Base-by-base conservation (phyloP, 2,329 filamentous ascomycete species). In the Diaporthe sp. region DNA sequence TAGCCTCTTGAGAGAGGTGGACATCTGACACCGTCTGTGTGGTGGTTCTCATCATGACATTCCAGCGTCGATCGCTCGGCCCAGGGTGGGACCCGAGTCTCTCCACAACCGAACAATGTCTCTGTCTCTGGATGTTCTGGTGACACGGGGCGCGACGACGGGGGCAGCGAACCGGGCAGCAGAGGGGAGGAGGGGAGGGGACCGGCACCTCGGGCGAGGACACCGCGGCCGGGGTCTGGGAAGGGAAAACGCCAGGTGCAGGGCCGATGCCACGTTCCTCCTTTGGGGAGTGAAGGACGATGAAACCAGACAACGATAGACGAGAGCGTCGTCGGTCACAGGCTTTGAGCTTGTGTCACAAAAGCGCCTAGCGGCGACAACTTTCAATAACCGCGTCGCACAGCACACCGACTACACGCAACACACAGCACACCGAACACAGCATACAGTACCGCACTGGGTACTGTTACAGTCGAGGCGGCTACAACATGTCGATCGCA, bases 301-400 rank as follows among this genome's bases (percentile, higher is more conserved):
- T 75, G 73, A 75, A 73, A 75, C 73, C 70, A 70, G 63, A 65
- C 70, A 73, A 51, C 44, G 53, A 61, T 58, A 42, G 55, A 63
- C 56, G 55, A 72, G 63, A 56, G 70, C 70, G 10, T 53, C 61
- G 51, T 56, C 42, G 53, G 37, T 51, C 61, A 51, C 63, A 50
- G 50, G 68, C 53, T 55, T 59, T 22, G 68, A 70, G 69, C 69
- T 51, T 59, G 73, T 75, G 68, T 71, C 70, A 72, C 58, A 69
- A 30, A 5, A 8, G n/a, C 53, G 61, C 63, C 51, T 55, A 37
- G 50, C 27, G 63, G 63, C 70, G 42, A 51, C 27, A 12, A 39
- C 61, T 30, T 30, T 37, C 37, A 7, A 25, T 58, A 47, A 37
- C 37, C 10, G 22, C 8, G 30, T 66, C n/a, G 30, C 47, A 66